Base-by-base conservation (phyloP, 257 asterid genomes). In the Nicotiana tabacum region DNA sequence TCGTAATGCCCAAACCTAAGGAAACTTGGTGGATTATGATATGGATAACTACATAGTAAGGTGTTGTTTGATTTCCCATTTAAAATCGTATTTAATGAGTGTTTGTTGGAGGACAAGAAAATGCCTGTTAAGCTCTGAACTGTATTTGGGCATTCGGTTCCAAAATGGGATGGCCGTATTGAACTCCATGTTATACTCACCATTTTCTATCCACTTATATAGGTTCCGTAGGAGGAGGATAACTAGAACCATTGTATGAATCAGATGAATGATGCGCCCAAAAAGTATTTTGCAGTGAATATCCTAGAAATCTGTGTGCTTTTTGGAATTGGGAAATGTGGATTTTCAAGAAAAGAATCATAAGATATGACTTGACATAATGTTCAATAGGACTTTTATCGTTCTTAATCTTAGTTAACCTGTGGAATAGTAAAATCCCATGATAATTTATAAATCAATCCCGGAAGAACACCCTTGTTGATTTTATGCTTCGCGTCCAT, bases 401-500 rank as follows among this genome's bases (percentile, higher is more conserved):
- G 1, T 51, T 51, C 62, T 48, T 72, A 13, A 29, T 48, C 39
- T 72, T 72, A 46, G 79, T 74, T 53, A 53, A 48, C 43, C 9
- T 1, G 43, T 57, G 64, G 58, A 74, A 48, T 51, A 29, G 6
- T 51, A 61, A 76, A 76, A 51, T 51, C 64, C 16, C 16, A 51
- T 7, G 29, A 51, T 72, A 48, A n/a, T 74, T 48, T 27, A 51
- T 11, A 51, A 46, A 29, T 51, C 80, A 51, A 76, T 58, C 80
- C 29, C 9, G 9, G 64, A 74, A 27, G 64, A 72, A 61, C 10
- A 72, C 60, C 61, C 21, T 3, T 51, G 64, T 48, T 76, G 4
- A 51, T 48, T 51, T 76, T 51, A 29, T 76, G 64, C 29, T 76
- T 76, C 30, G 9, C 78, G 64, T 86, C 83, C 81, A 30, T 77